Conservation (phyloP, 2,329 filamentous ascomycete genomes). For the Aspergillus terreus region DNA sequence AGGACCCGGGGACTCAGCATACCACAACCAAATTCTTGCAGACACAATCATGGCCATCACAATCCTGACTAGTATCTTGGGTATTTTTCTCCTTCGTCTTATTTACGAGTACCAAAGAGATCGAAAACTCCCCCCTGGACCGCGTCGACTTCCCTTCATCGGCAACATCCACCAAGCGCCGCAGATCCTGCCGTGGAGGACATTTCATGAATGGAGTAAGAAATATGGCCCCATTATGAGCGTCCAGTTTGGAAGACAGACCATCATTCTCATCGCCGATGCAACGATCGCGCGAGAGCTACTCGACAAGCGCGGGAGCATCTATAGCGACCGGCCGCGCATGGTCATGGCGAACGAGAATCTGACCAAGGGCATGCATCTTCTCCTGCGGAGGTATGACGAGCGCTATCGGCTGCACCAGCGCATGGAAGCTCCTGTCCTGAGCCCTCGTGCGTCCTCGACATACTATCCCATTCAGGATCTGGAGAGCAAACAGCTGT, state of each 20-base stretch:
- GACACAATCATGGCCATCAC: background rate
- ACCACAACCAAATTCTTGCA: no score
- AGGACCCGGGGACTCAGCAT: no score
- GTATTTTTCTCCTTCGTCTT: slow-evolving; percentile 6
- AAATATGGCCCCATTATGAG: slow-evolving; percentile 34
- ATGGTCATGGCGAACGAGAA: slow-evolving; percentile 50
- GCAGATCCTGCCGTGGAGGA: slow-evolving; percentile 18
- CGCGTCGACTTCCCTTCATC: slow-evolving; percentile 26
- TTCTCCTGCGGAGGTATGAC: slow-evolving; percentile 42
- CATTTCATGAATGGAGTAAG: slow-evolving; percentile 29
- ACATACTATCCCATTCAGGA: slow-evolving; percentile 44
- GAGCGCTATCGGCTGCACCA: slow-evolving; percentile 39
- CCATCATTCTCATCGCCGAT: slow-evolving; percentile 43
- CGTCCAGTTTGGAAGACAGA: slow-evolving; percentile 27
- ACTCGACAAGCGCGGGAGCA: slow-evolving; percentile 52
- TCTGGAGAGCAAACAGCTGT: slow-evolving; percentile 45
- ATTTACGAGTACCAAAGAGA: slow-evolving; percentile 12
- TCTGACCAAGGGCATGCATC: slow-evolving; percentile 38
- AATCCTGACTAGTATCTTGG: background rate
- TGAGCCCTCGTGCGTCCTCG: slow-evolving; percentile 23
- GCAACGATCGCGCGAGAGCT: slow-evolving; percentile 51
- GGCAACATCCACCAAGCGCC: slow-evolving; percentile 32
- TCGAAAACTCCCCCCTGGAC: slow-evolving; percentile 24
- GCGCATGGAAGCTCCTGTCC: slow-evolving; percentile 35
- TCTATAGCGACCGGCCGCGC: slow-evolving; percentile 50